Evolutionary conservation across 495 filamentous ascomycete genomes (phyloP).

Genomic region (Parathielavia appendiculata): DNA sequence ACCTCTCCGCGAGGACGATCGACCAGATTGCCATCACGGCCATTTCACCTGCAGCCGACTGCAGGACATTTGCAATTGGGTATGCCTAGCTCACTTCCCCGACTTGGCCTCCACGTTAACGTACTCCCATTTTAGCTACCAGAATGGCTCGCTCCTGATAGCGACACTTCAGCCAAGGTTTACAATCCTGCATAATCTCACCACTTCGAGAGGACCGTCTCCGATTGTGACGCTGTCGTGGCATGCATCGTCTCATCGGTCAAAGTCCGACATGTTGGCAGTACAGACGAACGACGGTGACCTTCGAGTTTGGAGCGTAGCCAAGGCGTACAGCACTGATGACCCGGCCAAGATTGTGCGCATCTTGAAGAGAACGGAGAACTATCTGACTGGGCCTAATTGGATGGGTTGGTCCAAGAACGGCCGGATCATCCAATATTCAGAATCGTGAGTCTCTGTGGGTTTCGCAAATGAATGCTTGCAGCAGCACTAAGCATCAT

Average conservation of each 20-base stretch:
- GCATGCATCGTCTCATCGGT: slow-evolving; percentile 94
- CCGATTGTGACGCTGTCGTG: slow-evolving; percentile 87
- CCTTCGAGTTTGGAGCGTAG: slow-evolving; percentile 92
- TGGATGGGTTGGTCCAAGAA: slow-evolving; percentile 99
- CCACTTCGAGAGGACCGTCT: slow-evolving; percentile 73
- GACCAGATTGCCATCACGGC: slow-evolving; percentile 87
- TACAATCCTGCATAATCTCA: slow-evolving; percentile 89
- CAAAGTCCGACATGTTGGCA: slow-evolving; percentile 97
- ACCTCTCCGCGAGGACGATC: slow-evolving; percentile 87
- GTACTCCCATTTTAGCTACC: slow-evolving; percentile 55
- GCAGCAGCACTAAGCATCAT: slow-evolving; percentile 6
- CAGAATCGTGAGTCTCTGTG: slow-evolving; percentile 69
- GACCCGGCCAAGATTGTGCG: slow-evolving; percentile 80
- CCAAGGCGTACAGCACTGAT: slow-evolving; percentile 71
- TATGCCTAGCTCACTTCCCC: slow-evolving; percentile 30
- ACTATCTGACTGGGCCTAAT: slow-evolving; percentile 69
- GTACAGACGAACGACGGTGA: slow-evolving; percentile 90
- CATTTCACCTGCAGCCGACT: slow-evolving; percentile 85
- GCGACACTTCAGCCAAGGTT: slow-evolving; percentile 86
- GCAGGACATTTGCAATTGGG: slow-evolving; percentile 95
- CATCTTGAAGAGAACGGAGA: slow-evolving; percentile 74
- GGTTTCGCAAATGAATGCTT: slow-evolving; percentile 15
- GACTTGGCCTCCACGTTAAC: too few relatives aligned
- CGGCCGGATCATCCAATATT: slow-evolving; percentile 87
- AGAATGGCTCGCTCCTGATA: slow-evolving; percentile 91